Evolutionary conservation across 164 flowering plant genomes (phyloP).

Genomic region (Tetrastigma voinierianum): DNA sequence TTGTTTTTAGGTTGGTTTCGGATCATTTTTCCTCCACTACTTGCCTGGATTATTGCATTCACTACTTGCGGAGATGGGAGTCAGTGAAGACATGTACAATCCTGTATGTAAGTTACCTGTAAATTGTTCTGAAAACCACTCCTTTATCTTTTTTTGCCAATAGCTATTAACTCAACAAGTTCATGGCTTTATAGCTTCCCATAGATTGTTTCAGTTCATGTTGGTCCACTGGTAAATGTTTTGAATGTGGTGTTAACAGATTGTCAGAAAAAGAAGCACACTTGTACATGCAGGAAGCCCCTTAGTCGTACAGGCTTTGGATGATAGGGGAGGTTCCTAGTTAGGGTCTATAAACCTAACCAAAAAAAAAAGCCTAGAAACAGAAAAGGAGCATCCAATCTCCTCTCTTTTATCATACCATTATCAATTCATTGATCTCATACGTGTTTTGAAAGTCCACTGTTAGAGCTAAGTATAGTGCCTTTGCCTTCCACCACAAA

Average conservation of each 20-base stretch:
- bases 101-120: slow-evolving; percentile 82
- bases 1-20: slow-evolving; percentile 71
- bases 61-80: slow-evolving; percentile 61
- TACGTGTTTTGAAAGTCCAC: too few relatives aligned
- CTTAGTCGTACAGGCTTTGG: too few relatives aligned
- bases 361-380: too few relatives aligned
- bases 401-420: too few relatives aligned
- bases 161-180: neutral
- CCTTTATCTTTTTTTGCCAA: neutral
- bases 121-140: neutral
- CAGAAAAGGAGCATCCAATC: too few relatives aligned
- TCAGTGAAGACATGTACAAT: slow-evolving; percentile 77
- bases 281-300: too few relatives aligned
- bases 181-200: neutral
- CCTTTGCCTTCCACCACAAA: too few relatives aligned
- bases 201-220: neutral
- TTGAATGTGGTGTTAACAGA: neutral
- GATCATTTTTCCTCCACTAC: slow-evolving; percentile 64
- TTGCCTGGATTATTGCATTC: slow-evolving; percentile 54
- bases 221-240: neutral
- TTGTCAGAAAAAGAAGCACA: too few relatives aligned
- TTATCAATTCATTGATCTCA: too few relatives aligned
- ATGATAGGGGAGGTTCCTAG: too few relatives aligned
- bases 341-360: too few relatives aligned
- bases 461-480: too few relatives aligned